A percentile compares a stretch with the other conserved stretches of the same genome.
phyloP scores from a whole-genome alignment of 352 stramenopile genomes.

The Globisporangium polare region DNA sequence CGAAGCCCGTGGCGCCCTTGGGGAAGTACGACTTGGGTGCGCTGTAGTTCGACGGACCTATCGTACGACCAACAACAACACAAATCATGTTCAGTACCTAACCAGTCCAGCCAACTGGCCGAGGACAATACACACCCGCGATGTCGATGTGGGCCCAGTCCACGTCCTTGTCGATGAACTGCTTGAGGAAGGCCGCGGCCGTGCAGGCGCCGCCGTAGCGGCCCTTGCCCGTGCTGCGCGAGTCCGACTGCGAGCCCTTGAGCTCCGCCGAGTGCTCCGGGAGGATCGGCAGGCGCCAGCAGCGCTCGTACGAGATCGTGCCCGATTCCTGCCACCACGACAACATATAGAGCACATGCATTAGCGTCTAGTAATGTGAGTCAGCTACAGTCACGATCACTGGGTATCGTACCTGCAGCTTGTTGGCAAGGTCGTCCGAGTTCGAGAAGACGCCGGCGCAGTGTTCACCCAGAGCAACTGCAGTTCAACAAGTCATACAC shows the following conservation, averaged over 20 bases:
- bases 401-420: slow-evolving; percentile 36
- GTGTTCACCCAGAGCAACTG: slow-evolving; percentile 84
- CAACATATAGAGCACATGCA: not conserved
- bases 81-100: slow-evolving; percentile 4
- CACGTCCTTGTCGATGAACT: slow-evolving; percentile 86
- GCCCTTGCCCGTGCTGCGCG: slow-evolving; percentile 69
- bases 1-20: slow-evolving; percentile 82
- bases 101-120: not conserved
- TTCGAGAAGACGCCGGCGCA: slow-evolving; percentile 93
- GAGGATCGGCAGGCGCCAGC: slow-evolving; percentile 88
- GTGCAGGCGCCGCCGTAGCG: slow-evolving; percentile 82
- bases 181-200: slow-evolving; percentile 85
- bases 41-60: slow-evolving; percentile 75
- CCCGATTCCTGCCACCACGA: slow-evolving; percentile 34
- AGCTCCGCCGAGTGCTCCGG: slow-evolving; percentile 80
- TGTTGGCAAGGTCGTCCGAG: slow-evolving; percentile 73
- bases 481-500: not conserved
- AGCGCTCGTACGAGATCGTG: slow-evolving; percentile 70
- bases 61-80: not conserved
- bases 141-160: slow-evolving; percentile 91
- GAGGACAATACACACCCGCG: slow-evolving; percentile 32
- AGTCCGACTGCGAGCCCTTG: slow-evolving; percentile 78
- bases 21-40: slow-evolving; percentile 81
- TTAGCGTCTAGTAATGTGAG: not conserved
- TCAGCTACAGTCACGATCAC: not conserved